Evolutionary conservation across 129 eudicot species (phyloP).

Genomic region (Arctium minus): DNA sequence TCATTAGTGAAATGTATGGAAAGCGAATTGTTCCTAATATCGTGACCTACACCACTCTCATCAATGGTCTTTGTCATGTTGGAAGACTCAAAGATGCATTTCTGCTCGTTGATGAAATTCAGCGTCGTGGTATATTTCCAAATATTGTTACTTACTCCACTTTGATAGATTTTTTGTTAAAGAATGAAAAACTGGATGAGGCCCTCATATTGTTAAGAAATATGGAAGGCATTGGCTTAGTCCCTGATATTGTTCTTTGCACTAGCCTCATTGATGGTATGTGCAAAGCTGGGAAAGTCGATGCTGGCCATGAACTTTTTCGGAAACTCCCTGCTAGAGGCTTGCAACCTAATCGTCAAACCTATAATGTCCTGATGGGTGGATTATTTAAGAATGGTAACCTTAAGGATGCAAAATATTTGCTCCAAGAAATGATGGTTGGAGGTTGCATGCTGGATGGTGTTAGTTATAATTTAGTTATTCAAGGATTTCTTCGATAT

Average conservation of each 20-base stretch:
- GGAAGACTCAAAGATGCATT: conserved; percentile 22
- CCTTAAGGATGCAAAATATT: conserved; percentile 2
- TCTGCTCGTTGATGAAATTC: background rate
- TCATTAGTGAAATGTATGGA: conserved; percentile 19
- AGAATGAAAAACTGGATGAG: conserved; percentile 11
- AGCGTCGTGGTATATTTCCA: conserved; percentile 13
- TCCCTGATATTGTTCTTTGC: conserved; percentile 23
- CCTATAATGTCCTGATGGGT: conserved; percentile 24
- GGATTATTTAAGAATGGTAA: conserved; percentile 18
- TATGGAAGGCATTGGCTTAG: conserved; percentile 11
- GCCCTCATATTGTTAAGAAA: background rate
- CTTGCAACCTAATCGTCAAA: conserved; percentile 29
- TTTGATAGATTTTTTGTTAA: conserved; percentile 24
- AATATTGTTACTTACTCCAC: conserved; percentile 23
- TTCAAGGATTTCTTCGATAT: conserved; percentile 22
- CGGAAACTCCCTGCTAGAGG: conserved; percentile 5
- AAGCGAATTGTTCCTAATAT: conserved; percentile 21
- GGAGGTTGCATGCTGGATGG: conserved; percentile 22
- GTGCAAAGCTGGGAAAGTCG: conserved; percentile 28
- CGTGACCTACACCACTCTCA: conserved; percentile 12
- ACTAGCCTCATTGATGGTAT: conserved; percentile 28
- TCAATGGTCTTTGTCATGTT: conserved; percentile 16
- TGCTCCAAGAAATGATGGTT: conserved; percentile 24
- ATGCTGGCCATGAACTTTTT: conserved; percentile 18
- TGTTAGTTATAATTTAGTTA: conserved; percentile 28